These are phyloP conservation scores for Rhodotorula sp. DNA, from an alignment of 1,284 basidiomycete species.

Conservation along the genomic window DNA sequence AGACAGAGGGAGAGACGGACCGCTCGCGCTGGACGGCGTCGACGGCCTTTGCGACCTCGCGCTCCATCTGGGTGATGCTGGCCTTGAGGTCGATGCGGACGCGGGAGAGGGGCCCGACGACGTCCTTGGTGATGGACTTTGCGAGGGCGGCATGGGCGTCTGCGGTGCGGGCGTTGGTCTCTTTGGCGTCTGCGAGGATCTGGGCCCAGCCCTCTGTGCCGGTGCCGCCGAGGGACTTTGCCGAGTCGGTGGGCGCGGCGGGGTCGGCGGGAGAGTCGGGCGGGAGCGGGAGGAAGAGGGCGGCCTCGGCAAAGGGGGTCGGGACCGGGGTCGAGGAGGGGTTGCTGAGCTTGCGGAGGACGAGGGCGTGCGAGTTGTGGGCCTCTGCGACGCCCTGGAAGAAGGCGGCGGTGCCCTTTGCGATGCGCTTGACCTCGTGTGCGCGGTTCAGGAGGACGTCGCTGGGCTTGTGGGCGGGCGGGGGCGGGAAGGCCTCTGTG, in stretches of 20 bases:
- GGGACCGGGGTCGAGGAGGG: conserved; percentile 14
- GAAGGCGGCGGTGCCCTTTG: conserved; percentile 25
- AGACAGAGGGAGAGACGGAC: conserved; percentile 9
- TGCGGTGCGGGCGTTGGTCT: conserved; percentile 20
- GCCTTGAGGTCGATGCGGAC: conserved; percentile 29
- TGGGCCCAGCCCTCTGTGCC: conserved; percentile 31
- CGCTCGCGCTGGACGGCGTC: conserved; percentile 33
- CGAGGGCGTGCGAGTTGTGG: conserved; percentile 25
- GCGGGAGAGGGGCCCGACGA: conserved; percentile 37
- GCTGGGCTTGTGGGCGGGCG: conserved; percentile 10
- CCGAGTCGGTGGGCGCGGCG: background rate
- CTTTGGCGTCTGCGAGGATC: conserved; percentile 23
- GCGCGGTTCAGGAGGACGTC: conserved; percentile 27
- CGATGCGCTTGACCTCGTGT: conserved; percentile 36
- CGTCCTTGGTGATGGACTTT: conserved; percentile 22
- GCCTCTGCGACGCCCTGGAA: conserved; percentile 29
- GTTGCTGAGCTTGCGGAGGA: conserved; percentile 19
- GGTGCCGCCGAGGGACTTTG: conserved; percentile 13
- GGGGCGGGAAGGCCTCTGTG: conserved; percentile 15
- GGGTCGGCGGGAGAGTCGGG: background rate
- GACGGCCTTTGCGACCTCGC: conserved; percentile 25
- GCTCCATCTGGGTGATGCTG: conserved; percentile 33
- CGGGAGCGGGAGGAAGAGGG: conserved; percentile 34
- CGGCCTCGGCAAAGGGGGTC: conserved; percentile 30
- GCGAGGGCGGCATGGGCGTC: conserved; percentile 27